Evolutionary conservation across 2,329 filamentous ascomycete genomes (phyloP).

Genomic region (Aspergillus uvarum): DNA sequence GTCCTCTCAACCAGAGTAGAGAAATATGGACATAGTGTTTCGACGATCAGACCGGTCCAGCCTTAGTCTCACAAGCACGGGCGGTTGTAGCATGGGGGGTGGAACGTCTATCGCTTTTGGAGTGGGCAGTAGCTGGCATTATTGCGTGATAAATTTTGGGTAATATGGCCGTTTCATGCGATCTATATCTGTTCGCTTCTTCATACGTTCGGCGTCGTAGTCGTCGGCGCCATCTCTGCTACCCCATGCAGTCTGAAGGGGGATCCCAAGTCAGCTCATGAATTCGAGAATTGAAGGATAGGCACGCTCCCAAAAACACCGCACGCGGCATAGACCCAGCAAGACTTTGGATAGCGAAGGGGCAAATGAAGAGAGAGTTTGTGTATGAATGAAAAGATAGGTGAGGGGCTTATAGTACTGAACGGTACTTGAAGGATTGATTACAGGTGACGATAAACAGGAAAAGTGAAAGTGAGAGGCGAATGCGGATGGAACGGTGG

Average conservation of each 20-base stretch:
- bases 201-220: conserved; percentile 72
- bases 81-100: not conserved
- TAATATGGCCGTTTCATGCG: conserved; percentile 36
- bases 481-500: not conserved
- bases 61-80: not conserved
- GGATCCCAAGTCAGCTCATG: conserved; percentile 4
- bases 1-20: not conserved
- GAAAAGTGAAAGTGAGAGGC: not conserved
- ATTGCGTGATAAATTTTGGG: conserved; percentile 33
- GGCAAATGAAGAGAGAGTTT: too few relatives aligned
- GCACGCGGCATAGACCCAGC: too few relatives aligned
- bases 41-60: not conserved
- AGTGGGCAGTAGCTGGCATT: conserved; percentile 10
- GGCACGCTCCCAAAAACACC: not conserved
- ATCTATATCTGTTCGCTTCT: conserved; percentile 39
- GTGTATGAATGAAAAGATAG: too few relatives aligned
- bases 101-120: not conserved
- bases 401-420: too few relatives aligned
- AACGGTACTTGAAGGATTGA: too few relatives aligned
- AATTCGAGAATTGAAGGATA: not conserved
- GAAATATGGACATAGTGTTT: not conserved
- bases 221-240: conserved; percentile 88
- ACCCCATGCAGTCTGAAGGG: conserved; percentile 82
- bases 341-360: too few relatives aligned
- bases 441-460: not conserved